Conservation (phyloP, 805 yeast species). For the Yamadazyma phyllophila region DNA sequence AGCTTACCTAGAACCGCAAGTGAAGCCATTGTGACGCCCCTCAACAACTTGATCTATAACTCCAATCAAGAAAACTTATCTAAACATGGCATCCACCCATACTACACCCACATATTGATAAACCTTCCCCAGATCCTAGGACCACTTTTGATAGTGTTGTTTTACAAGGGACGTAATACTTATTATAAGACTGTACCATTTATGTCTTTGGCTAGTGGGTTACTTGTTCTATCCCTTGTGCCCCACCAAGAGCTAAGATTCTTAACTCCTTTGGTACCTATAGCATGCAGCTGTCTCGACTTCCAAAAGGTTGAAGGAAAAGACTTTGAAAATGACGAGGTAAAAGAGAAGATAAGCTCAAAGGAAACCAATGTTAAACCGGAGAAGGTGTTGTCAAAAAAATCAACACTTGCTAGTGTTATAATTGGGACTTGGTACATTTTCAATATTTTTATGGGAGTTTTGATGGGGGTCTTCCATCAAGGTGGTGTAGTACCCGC, state of each 20-base stretch:
- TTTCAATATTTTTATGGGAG: slow-evolving; percentile 59
- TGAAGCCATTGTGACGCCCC: slow-evolving; percentile 61
- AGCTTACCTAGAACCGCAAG: slow-evolving; percentile 14
- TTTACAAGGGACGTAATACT: slow-evolving; percentile 32
- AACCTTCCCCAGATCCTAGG: slow-evolving; percentile 84
- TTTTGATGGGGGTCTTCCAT: slow-evolving; percentile 77
- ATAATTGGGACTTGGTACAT: slow-evolving; percentile 50
- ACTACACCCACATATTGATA: slow-evolving; percentile 67
- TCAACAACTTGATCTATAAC: slow-evolving; percentile 77
- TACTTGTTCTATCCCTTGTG: slow-evolving; percentile 59
- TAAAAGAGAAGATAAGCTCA: slow-evolving; percentile 8
- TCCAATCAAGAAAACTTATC: slow-evolving; percentile 55
- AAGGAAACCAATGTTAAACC: slow-evolving; percentile 10
- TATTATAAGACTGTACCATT: slow-evolving; percentile 55
- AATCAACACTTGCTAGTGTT: slow-evolving; percentile 16
- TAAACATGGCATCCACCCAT: slow-evolving; percentile 80
- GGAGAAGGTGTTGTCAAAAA: slow-evolving; percentile 6
- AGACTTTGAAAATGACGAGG: slow-evolving; percentile 10
- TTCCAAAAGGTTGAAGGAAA: slow-evolving; percentile 22
- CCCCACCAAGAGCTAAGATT: slow-evolving; percentile 97
- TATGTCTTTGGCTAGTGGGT: slow-evolving; percentile 60
- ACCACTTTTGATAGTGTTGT: slow-evolving; percentile 56
- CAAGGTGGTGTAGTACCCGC: slow-evolving; percentile 89
- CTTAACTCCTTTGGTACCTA: slow-evolving; percentile 73
- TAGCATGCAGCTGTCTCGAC: slow-evolving; percentile 58